These are phyloP conservation scores for Heliamphora pulchella DNA, from an alignment of 179 eudicot species.

Conservation along the genomic window DNA sequence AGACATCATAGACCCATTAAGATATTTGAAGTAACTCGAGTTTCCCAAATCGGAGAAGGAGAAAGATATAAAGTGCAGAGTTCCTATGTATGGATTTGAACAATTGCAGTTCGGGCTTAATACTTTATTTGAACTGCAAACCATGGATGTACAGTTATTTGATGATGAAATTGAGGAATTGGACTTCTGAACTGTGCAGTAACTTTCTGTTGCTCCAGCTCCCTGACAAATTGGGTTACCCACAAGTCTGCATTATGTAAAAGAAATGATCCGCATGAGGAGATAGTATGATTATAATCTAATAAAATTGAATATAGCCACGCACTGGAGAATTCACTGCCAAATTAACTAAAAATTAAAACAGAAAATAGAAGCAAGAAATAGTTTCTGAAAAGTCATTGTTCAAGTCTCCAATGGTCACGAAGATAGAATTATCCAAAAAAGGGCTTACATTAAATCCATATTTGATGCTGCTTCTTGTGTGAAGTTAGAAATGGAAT, in stretches of 20 bases:
- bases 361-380: background rate
- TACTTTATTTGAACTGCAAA: constrained; percentile 33
- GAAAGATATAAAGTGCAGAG: constrained; percentile 39
- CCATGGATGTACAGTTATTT: constrained; percentile 27
- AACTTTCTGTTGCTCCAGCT: constrained; percentile 17
- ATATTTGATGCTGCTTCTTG: background rate
- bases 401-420: no score
- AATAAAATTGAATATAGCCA: background rate
- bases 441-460: constrained; percentile 11
- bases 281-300: background rate
- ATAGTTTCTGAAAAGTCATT: background rate
- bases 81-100: constrained; percentile 53
- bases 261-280: background rate
- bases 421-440: background rate
- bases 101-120: constrained; percentile 49
- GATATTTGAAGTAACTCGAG: background rate
- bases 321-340: background rate
- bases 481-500: constrained; percentile 22
- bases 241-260: constrained; percentile 23
- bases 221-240: constrained; percentile 30
- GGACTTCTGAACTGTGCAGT: constrained; percentile 17
- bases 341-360: background rate
- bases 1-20: constrained; percentile 20
- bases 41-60: constrained; percentile 44
- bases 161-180: constrained; percentile 11